Conservation (phyloP, 371 early-diverging fungal species). For the Dichotomocladium elegans region DNA sequence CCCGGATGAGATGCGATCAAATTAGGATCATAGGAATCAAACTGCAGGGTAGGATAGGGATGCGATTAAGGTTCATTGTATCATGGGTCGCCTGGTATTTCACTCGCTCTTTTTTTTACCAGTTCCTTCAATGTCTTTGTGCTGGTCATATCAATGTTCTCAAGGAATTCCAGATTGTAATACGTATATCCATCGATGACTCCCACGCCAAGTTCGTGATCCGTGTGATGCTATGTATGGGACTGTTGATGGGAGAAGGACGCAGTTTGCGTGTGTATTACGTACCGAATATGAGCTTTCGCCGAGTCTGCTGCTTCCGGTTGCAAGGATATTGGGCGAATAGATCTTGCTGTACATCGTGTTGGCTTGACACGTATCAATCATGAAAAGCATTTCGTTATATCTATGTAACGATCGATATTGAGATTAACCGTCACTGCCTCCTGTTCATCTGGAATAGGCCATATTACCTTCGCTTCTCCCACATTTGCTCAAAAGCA, state of each 20-base stretch:
- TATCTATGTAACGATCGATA: slow-evolving; percentile 52
- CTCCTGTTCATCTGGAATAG: background rate
- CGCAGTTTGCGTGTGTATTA: background rate
- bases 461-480: slow-evolving; percentile 70
- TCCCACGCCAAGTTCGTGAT: slow-evolving; percentile 90
- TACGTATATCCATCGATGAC: slow-evolving; percentile 97
- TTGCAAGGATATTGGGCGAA: slow-evolving; percentile 89
- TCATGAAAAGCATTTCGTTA: slow-evolving; percentile 93
- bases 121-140: slow-evolving; percentile 70
- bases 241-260: background rate
- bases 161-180: slow-evolving; percentile 86
- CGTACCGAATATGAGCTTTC: slow-evolving; percentile 92
- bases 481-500: slow-evolving; percentile 94
- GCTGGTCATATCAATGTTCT: slow-evolving; percentile 77
- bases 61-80: background rate
- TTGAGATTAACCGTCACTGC: background rate
- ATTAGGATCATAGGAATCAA: slow-evolving; percentile 70
- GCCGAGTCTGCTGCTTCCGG: slow-evolving; percentile 81
- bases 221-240: slow-evolving; percentile 85
- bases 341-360: slow-evolving; percentile 90
- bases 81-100: too few species aligned
- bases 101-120: slow-evolving; percentile 48
- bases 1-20: slow-evolving; percentile 80
- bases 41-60: slow-evolving; percentile 38
- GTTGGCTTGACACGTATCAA: slow-evolving; percentile 97